Conservation (phyloP, 441 rosid genomes). For the Hura crepitans region DNA sequence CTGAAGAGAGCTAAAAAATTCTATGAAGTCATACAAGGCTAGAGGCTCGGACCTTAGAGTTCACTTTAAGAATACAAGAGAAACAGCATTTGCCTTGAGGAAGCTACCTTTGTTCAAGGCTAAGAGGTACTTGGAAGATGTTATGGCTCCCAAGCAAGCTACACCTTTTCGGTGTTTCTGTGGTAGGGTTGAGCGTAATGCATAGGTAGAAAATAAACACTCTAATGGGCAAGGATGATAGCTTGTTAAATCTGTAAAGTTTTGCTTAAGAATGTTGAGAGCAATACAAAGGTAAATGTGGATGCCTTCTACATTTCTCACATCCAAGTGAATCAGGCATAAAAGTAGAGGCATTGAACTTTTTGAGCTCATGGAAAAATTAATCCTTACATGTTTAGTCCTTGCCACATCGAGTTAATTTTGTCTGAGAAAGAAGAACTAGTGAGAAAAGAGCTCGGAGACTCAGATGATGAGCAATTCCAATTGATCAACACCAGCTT, state of each 20-base stretch:
- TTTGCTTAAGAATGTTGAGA: constrained; percentile 91
- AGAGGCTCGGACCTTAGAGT: no score
- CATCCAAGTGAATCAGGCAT: constrained; percentile 97
- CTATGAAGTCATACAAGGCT: no score
- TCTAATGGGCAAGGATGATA: constrained; percentile 95
- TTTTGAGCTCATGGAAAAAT: constrained; percentile 97
- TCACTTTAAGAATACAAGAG: constrained; percentile 98
- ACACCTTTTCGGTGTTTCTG: constrained; percentile 94
- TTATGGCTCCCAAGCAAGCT: constrained; percentile 90
- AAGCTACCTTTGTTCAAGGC: constrained; percentile 79
- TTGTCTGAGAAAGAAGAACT: constrained; percentile 93
- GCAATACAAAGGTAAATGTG: constrained; percentile 95
- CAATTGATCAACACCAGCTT: no score
- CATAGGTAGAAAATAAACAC: constrained; percentile 95
- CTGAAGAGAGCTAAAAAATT: constrained; percentile 64
- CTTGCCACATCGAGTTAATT: constrained; percentile 87
- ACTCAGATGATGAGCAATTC: no score
- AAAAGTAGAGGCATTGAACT: constrained; percentile 87
- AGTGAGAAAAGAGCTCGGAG: constrained; percentile 92
- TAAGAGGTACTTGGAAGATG: constrained; percentile 95
- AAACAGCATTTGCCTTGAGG: constrained; percentile 75
- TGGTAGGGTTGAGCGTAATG: constrained; percentile 91
- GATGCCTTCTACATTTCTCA: constrained; percentile 79
- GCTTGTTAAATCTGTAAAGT: constrained; percentile 85
- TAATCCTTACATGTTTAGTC: constrained; percentile 96